Evolutionary conservation across 139 green algal species (phyloP), one percentile per base, ranked within the genome.

Genomic region (Chlamydomonas incerta): DNA sequence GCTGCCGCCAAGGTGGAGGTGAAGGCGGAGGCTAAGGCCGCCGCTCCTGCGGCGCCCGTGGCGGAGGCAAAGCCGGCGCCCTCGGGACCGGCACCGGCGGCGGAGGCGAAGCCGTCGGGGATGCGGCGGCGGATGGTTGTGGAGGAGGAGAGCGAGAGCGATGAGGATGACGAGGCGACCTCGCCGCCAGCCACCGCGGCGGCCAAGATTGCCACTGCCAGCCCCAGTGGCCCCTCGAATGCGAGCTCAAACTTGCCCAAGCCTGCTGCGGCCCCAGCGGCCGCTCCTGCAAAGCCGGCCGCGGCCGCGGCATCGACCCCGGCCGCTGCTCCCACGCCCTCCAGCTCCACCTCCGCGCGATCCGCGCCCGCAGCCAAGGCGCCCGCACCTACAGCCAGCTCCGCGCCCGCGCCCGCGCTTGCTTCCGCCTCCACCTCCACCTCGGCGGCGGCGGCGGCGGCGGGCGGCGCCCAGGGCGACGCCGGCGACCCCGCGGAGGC

Each of bases 101-200:
- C 35, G 0, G 52, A 75, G n/a, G 55, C 73, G 31, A 18, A 72
- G 57, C 34, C 33, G 14, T 50, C 66, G 71, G 33, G 31, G 0
- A 50, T 50, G 41, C 41, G 41, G 41, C 41, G 41, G 41, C 41
- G 41, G 41, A 50, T 50, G 33, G 20, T 85, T 20, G 28, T 60
- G 80, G 80, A 70, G 80, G 67, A 47, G 68, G 57, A 60, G 50
- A 72, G 73, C 67, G 80, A 85, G 10, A 68, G 52, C 17, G 80
- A 85, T 1, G 80, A 76, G 15, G 80, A 77, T 15, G 28, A 67
- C 5, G 37, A 24, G n/a, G n/a, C 58, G 33, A 20, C 74, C 23
- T 33, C 11, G 73, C 73, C 18, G 35, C 55, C 31, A 8, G 26
- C 71, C 37, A 9, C 23, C 23, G 23, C 71, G 37, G 72, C 11